Evolutionary conservation across 1,139 yeast genomes (phyloP).

Genomic region (Kodamaea arcana): DNA sequence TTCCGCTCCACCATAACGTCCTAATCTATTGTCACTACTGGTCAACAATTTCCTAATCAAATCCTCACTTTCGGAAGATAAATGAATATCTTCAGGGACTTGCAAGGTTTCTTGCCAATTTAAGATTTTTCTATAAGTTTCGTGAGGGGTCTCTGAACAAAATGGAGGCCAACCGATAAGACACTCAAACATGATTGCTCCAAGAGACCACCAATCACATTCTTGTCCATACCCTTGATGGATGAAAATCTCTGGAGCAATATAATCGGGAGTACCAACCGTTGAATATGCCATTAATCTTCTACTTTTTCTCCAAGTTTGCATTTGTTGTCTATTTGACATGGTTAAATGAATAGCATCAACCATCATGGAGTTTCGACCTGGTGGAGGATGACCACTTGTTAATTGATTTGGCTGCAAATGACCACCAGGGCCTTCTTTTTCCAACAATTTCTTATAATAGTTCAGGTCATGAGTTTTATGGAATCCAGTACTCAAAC

Average conservation of each 20-base stretch:
- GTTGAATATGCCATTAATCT: conserved; percentile 97
- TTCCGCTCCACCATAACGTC: conserved; percentile 89
- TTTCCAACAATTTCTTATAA: conserved; percentile 66
- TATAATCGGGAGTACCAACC: conserved; percentile 98
- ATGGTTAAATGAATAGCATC: conserved; percentile 94
- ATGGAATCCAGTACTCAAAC: conserved; percentile 82
- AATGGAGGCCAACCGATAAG: conserved; percentile 99
- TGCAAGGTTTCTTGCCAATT: conserved; percentile 92
- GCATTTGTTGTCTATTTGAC: conserved; percentile 95
- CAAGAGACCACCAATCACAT: conserved; percentile 99
- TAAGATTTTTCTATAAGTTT: conserved; percentile 89
- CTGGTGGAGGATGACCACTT: conserved; percentile 12
- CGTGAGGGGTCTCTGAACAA: conserved; percentile 98
- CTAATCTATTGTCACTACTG: conserved; percentile 79
- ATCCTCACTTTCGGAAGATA: conserved; percentile 92
- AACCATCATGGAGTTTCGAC: conserved; percentile 80
- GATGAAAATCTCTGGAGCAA: conserved; percentile 95
- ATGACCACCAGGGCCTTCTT: conserved; percentile 39
- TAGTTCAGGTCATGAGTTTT: conserved; percentile 80
- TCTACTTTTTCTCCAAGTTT: conserved; percentile 96
- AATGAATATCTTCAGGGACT: conserved; percentile 93
- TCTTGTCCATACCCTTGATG: conserved; percentile 99
- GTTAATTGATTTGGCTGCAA: conserved; percentile 23
- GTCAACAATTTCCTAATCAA: conserved; percentile 79
- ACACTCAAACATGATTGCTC: conserved; percentile 98